Evolutionary conservation across 1,139 yeast genomes (phyloP).

Genomic region (Debaryomyces nepalensis): DNA sequence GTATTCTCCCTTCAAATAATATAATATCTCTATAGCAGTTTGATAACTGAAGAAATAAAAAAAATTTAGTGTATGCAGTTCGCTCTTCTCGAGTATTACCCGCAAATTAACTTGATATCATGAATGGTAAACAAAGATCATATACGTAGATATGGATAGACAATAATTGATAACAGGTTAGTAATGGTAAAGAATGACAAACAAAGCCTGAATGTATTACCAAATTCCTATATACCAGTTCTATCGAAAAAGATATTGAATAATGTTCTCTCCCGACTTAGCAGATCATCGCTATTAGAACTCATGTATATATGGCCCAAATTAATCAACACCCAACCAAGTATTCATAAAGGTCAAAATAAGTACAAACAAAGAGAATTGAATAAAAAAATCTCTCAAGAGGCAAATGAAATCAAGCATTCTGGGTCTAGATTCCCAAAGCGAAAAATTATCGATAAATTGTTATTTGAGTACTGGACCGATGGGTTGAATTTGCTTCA

Average conservation of each 20-base stretch:
- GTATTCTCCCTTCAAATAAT: background rate
- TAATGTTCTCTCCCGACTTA: conserved; percentile 33
- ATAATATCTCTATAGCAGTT: conserved; percentile 2
- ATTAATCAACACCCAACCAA: conserved; percentile 44
- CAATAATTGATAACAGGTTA: background rate
- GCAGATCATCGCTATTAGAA: conserved; percentile 41
- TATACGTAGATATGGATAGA: background rate
- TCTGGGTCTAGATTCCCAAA: conserved; percentile 35
- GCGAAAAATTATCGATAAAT: conserved; percentile 50
- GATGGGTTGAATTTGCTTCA: conserved; percentile 70
- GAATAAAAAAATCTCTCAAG: conserved; percentile 28
- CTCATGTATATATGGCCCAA: conserved; percentile 43
- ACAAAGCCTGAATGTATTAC: conserved; percentile 33
- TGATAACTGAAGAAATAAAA: conserved; percentile 7
- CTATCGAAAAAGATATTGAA: conserved; percentile 28
- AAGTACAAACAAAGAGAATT: conserved; percentile 28
- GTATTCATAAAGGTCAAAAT: conserved; percentile 22
- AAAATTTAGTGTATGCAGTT: conserved; percentile 15
- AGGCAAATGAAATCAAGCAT: conserved; percentile 20
- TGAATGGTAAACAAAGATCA: conserved; percentile 11
- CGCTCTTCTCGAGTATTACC: conserved; percentile 12
- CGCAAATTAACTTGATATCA: background rate
- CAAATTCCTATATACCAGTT: conserved; percentile 47
- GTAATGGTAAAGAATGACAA: conserved; percentile 10
- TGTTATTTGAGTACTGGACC: conserved; percentile 62